These are phyloP conservation scores for Globisporangium paddicum DNA, from an alignment of 352 stramenopile species.

Conservation along the genomic window DNA sequence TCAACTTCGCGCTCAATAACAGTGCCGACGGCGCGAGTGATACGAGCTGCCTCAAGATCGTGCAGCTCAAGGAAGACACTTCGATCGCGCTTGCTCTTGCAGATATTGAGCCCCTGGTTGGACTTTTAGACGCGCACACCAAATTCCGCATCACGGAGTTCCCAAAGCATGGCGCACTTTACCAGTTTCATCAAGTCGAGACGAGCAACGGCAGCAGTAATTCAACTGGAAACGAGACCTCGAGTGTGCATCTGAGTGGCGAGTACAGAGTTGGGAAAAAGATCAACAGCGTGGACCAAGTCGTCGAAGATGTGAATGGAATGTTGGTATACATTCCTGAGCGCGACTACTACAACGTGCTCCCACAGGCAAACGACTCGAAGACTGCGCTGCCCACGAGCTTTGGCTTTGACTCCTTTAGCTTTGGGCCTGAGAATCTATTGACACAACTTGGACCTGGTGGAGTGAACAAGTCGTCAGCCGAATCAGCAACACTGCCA, in stretches of 20 bases:
- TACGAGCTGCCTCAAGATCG: conserved; percentile 5
- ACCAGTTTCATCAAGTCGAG: conserved; percentile 30
- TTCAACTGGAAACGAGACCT: not conserved
- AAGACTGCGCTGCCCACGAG: not conserved
- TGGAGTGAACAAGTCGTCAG: not conserved
- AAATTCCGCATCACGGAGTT: conserved; percentile 30
- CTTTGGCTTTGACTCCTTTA: conserved; percentile 28
- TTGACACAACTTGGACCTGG: not conserved
- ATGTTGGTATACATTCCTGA: conserved; percentile 42
- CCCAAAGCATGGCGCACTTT: conserved; percentile 42
- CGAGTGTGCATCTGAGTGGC: not conserved
- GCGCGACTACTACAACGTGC: conserved; percentile 47
- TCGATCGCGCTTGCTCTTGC: conserved; percentile 26
- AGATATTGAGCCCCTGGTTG: conserved; percentile 35
- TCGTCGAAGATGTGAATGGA: conserved; percentile 24
- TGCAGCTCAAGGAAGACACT: conserved; percentile 57
- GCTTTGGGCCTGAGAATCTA: conserved; percentile 23
- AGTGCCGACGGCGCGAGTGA: not conserved
- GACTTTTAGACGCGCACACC: conserved; percentile 23
- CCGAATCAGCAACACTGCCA: not conserved
- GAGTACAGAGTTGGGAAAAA: conserved; percentile 8
- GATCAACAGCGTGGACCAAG: not conserved
- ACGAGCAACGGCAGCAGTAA: not conserved
- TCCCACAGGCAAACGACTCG: conserved; percentile 1
- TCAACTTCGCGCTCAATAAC: conserved; percentile 6